Evolutionary conservation across 371 early-diverging fungal genomes (phyloP), one percentile per base, ranked within the genome.

Genomic region (Mucor mucedo): DNA sequence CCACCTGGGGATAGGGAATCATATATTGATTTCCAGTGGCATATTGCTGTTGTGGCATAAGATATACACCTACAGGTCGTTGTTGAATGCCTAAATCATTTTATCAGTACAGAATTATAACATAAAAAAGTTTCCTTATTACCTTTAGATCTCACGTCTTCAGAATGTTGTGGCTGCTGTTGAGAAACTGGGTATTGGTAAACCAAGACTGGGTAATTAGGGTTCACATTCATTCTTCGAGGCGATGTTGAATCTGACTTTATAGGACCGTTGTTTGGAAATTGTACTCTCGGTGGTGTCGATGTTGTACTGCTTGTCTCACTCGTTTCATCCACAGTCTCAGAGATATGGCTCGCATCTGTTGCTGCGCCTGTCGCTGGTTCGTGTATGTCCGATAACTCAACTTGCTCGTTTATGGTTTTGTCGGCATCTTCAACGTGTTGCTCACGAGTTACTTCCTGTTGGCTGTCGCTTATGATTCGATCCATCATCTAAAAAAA

Each of bases 1-100:
- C 63, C 39, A 47, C 53, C 45, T 56, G 69, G 27, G 69, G 60
- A 69, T 55, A 65, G 30, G 69, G 44, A 14, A 65, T 60, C 53
- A 60, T 47, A 41, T 63, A 69, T 44, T 69, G 65, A 45, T 64
- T 64, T 8, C 40, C 28, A 29, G 69, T 7, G 13, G 49, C 9
- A 21, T 60, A 64, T 4, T 59, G 65, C 13, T 52, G 61, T 14
- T 54, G 69, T 9, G 65, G 60, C 56, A 60, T 60, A 38, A 69
- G 16, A 45, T 69, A 69, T 5, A 69, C 40, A 52, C 69, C 64
- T 6, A 42, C 11, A 14, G 64, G 60, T 33, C 59, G 39, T 8
- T 62, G 50, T 6, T 50, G 60, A 16, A 52, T 21, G 16, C 21
- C 47, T 47, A 27, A 47, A 3, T n/a, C 27, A 42, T 2, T 0